Conservation (phyloP, 768 basidiomycete genomes). For the Lactarius vividus region DNA sequence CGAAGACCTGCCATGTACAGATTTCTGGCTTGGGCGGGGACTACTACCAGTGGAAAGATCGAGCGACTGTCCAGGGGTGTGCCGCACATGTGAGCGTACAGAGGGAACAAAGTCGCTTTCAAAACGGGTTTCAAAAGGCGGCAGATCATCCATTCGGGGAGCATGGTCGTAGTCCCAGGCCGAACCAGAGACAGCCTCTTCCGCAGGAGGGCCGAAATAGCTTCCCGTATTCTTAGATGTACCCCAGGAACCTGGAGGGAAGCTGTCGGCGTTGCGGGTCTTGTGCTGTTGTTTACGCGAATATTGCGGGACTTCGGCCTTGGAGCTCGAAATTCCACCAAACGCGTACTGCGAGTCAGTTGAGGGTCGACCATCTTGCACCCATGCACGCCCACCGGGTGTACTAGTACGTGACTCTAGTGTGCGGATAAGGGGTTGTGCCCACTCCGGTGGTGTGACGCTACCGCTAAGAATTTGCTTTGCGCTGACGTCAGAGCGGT, state of each 20-base stretch:
- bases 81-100: slow-evolving; percentile 8
- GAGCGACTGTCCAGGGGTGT: slow-evolving; percentile 9
- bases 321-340: slow-evolving; percentile 47
- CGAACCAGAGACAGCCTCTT: slow-evolving; percentile 29
- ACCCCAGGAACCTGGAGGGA: slow-evolving; percentile 70
- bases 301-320: slow-evolving; percentile 31
- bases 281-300: slow-evolving; percentile 19
- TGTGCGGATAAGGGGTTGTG: slow-evolving; percentile 66
- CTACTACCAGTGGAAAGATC: background rate
- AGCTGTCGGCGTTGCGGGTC: slow-evolving; percentile 38
- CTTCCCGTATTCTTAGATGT: slow-evolving; percentile 47
- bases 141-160: slow-evolving; percentile 20
- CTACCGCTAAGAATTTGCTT: slow-evolving; percentile 78
- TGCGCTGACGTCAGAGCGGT: slow-evolving; percentile 67
- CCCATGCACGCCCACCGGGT: slow-evolving; percentile 67
- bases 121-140: slow-evolving; percentile 21
- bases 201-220: slow-evolving; percentile 45
- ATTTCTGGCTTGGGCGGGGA: slow-evolving; percentile 1
- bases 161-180: slow-evolving; percentile 27
- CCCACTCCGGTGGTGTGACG: slow-evolving; percentile 76
- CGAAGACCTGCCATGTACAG: slow-evolving; percentile 11
- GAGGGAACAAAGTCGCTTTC: slow-evolving; percentile 23
- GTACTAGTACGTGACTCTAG: slow-evolving; percentile 70
- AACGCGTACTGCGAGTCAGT: slow-evolving; percentile 52
- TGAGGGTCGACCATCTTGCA: slow-evolving; percentile 44